A percentile compares a stretch with the other conserved stretches of the same genome.
Evolutionary conservation across 2,329 filamentous ascomycete genomes (phyloP).

Genomic region (Aspergillus aculeatinus): DNA sequence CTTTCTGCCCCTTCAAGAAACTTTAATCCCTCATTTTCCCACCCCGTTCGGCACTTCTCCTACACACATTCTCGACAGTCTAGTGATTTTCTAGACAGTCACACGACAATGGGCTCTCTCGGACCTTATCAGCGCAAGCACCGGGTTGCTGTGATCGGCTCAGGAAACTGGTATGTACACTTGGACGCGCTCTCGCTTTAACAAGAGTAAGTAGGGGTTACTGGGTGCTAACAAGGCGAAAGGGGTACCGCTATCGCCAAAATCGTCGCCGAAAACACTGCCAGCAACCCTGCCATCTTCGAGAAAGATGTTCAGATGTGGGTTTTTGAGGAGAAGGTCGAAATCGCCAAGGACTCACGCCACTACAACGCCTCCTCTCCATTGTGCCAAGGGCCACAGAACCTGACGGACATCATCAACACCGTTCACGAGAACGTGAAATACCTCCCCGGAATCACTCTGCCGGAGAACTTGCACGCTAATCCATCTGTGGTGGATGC

Average conservation of each 20-base stretch:
- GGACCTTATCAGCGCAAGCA: slow-evolving; percentile 36
- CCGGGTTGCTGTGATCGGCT: slow-evolving; percentile 75
- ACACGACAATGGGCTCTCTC: slow-evolving; percentile 34
- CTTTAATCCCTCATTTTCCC: slow-evolving; percentile 19
- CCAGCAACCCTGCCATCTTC: slow-evolving; percentile 74
- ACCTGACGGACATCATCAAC: slow-evolving; percentile 91
- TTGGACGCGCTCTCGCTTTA: not conserved
- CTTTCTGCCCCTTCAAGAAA: slow-evolving; percentile 17
- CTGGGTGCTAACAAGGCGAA: slow-evolving; percentile 79
- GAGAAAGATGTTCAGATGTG: slow-evolving; percentile 95
- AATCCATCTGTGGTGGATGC: slow-evolving; percentile 59
- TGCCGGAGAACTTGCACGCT: slow-evolving; percentile 67
- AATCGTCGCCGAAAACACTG: slow-evolving; percentile 90
- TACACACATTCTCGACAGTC: slow-evolving; percentile 17
- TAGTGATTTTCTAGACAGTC: not conserved
- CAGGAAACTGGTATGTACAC: slow-evolving; percentile 82
- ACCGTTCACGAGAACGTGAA: slow-evolving; percentile 93
- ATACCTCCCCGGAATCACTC: slow-evolving; percentile 84
- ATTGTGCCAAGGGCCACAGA: slow-evolving; percentile 70
- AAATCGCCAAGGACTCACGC: slow-evolving; percentile 67
- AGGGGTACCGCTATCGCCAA: slow-evolving; percentile 98
- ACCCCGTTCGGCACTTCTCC: slow-evolving; percentile 11
- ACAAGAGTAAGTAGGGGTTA: not conserved
- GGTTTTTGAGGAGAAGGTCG: slow-evolving; percentile 93
- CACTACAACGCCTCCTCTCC: slow-evolving; percentile 77